Evolutionary conservation across 306 rosid species (phyloP), one percentile per base, ranked within the genome.

Genomic region (Leucaena leucocephala): DNA sequence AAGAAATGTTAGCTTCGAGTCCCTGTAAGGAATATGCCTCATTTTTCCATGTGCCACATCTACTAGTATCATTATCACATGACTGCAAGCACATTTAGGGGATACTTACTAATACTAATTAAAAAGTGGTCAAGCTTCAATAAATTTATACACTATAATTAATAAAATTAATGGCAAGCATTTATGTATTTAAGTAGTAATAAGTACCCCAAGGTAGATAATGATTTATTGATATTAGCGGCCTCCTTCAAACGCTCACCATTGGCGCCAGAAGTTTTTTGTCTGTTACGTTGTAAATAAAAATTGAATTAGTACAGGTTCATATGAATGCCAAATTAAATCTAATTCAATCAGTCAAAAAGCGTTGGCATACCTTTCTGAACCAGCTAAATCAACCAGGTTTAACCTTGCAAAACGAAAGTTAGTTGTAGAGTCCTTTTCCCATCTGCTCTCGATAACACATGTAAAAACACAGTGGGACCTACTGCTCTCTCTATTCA

Each of bases 161-260:
- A 71, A 46, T 36, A 76, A 16, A 52, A 19, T 35, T 68, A 72
- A 48, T 46, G 71, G 12, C 4, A 68, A 59, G 14, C 50, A 12
- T 44, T 45, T 40, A 68, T 64, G 52, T 55, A 55, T 64, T 78
- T 72, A 54, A 59, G 76, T 34, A 39, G 59, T 35, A 17, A 36
- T 7, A 78, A 61, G 27, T 83, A 95, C 99, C 99, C 99, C 73
- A 95, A 87, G 68, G 99, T 93, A 67, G 99, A 95, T 78, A 95
- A 77, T 42, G 99, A 95, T 82, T 91, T 95, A 83, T 95, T 95
- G 64, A 95, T 95, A 78, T 72, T 95, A 62, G 99, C 99, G 7
- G 99, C 99, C 87, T 95, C 99, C 89, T 91, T 95, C 76, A 95
- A 85, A 34, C 99, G 97, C 88, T 95, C 99, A n/a, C 99, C 99